Conservation (phyloP, 768 basidiomycete species). For the Pisolithus sp. region DNA sequence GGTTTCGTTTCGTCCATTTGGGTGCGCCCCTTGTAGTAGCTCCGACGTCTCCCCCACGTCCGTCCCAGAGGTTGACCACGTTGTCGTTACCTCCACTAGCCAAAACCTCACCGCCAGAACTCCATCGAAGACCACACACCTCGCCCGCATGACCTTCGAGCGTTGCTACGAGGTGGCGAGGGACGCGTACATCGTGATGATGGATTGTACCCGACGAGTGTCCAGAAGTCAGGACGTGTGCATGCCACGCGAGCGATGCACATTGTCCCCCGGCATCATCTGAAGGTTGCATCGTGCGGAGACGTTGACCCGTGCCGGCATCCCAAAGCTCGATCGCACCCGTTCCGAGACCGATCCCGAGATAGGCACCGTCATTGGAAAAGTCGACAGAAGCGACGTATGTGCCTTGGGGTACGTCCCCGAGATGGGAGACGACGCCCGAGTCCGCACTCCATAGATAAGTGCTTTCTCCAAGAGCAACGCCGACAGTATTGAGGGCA, state of each 20-base stretch:
- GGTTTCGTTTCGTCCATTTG: slow-evolving; percentile 89
- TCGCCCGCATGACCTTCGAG: slow-evolving; percentile 87
- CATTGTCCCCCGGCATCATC: slow-evolving; percentile 50
- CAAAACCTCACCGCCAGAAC: slow-evolving; percentile 79
- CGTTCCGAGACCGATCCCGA: slow-evolving; percentile 72
- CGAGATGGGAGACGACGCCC: slow-evolving; percentile 73
- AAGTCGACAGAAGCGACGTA: slow-evolving; percentile 77
- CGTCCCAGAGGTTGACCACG: slow-evolving; percentile 97
- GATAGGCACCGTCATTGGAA: slow-evolving; percentile 72
- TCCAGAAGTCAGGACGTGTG: slow-evolving; percentile 80
- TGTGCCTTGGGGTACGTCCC: slow-evolving; percentile 67
- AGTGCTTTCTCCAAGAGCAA: slow-evolving; percentile 79
- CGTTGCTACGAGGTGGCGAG: slow-evolving; percentile 84
- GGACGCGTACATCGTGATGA: slow-evolving; percentile 91
- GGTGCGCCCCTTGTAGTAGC: slow-evolving; percentile 48
- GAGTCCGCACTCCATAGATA: slow-evolving; percentile 95
- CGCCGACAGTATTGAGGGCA: slow-evolving; percentile 77
- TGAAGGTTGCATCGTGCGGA: slow-evolving; percentile 76
- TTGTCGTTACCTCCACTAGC: slow-evolving; percentile 98
- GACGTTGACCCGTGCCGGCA: slow-evolving; percentile 64
- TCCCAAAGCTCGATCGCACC: slow-evolving; percentile 98
- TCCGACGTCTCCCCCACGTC: slow-evolving; percentile 53
- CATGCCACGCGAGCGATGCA: slow-evolving; percentile 80
- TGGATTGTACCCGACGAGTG: slow-evolving; percentile 94
- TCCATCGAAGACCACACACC: slow-evolving; percentile 90